phyloP scores from a whole-genome alignment of 441 rosid genomes.

The Bocquillonia castaneifolia region DNA sequence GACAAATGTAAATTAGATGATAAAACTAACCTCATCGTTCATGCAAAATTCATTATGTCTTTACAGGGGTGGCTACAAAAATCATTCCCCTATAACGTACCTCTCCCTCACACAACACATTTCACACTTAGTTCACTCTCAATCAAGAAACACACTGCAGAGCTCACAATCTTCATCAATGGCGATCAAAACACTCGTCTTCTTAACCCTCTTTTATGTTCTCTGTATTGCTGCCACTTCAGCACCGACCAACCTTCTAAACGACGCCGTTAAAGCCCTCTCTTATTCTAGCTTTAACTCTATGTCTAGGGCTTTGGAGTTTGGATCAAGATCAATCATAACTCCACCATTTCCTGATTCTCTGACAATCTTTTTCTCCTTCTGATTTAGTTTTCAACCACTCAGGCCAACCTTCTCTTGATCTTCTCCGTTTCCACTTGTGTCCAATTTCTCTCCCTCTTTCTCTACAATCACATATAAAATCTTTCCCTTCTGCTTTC shows the following conservation, averaged over 20 bases:
- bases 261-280: conserved; percentile 32
- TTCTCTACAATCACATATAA: conserved; percentile 27
- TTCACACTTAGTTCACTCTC: too few relatives aligned
- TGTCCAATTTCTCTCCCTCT: conserved; percentile 22
- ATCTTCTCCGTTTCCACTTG: conserved; percentile 21
- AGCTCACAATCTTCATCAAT: not conserved
- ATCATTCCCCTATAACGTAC: too few relatives aligned
- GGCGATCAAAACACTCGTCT: conserved; percentile 23
- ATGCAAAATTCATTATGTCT: too few relatives aligned
- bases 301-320: conserved; percentile 35
- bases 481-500: conserved; percentile 32
- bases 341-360: conserved; percentile 17
- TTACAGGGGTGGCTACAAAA: too few relatives aligned
- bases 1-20: too few relatives aligned
- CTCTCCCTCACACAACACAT: too few relatives aligned
- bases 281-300: conserved; percentile 30
- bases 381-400: conserved; percentile 29
- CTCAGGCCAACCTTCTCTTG: conserved; percentile 22
- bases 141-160: not conserved
- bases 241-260: conserved; percentile 22
- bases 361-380: conserved; percentile 44
- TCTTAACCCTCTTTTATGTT: conserved; percentile 17
- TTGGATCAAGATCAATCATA: too few relatives aligned
- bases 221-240: conserved; percentile 13
- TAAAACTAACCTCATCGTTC: too few relatives aligned